Percentiles rank a stretch among this genome's conserved stretches.
Conservation (phyloP, 2,329 filamentous ascomycete species). For the Fusarium nanum region DNA sequence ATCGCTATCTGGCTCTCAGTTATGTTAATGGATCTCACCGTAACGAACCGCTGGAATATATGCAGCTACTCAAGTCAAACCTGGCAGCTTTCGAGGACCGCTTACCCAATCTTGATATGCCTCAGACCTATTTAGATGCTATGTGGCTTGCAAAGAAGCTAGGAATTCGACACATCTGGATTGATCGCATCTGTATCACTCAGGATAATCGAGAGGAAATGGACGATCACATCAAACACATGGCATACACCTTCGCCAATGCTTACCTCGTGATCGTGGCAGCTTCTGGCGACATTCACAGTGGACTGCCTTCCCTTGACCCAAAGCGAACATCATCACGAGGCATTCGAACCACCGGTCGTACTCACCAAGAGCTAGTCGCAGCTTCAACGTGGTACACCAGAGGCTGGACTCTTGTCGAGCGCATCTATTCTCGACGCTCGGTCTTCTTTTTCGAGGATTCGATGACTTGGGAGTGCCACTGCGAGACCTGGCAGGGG, state of each 20-base stretch:
- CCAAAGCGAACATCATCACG: constrained; percentile 49
- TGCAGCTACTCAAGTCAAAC: constrained; percentile 53
- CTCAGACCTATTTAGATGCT: constrained; percentile 57
- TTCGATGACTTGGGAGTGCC: constrained; percentile 58
- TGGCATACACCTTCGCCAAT: constrained; percentile 60
- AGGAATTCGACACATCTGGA: constrained; percentile 58
- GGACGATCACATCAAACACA: constrained; percentile 56
- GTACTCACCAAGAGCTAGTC: constrained; percentile 55
- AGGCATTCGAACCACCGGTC: constrained; percentile 41
- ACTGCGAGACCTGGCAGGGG: constrained; percentile 58
- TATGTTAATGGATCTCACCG: constrained; percentile 57
- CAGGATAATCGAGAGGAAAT: constrained; percentile 57
- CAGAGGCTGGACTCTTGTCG: constrained; percentile 59
- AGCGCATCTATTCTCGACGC: constrained; percentile 57
- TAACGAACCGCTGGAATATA: constrained; percentile 43
- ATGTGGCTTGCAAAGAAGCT: constrained; percentile 59
- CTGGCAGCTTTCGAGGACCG: constrained; percentile 52
- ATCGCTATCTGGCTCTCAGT: constrained; percentile 59
- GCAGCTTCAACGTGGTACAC: constrained; percentile 54
- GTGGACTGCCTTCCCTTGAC: constrained; percentile 53
- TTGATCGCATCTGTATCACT: constrained; percentile 59
- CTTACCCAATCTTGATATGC: constrained; percentile 54
- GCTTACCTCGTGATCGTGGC: constrained; percentile 59
- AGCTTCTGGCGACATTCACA: constrained; percentile 54
- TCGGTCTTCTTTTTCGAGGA: constrained; percentile 59